Percentiles rank a stretch among this genome's conserved stretches.
Conservation (phyloP, 176 grass and related monocot genomes). For the Carex cristatella region DNA sequence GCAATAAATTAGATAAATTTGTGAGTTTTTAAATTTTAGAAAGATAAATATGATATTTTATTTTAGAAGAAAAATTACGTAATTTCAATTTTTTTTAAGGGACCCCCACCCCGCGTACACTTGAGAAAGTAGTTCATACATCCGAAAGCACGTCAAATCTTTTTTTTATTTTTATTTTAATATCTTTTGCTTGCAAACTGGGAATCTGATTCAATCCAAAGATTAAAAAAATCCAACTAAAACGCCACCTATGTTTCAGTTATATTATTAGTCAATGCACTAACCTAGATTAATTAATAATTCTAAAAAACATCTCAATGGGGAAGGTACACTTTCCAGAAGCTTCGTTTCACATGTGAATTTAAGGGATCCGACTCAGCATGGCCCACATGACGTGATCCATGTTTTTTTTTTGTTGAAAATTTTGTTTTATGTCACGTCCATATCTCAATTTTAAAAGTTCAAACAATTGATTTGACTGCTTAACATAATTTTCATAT, state of each 20-base stretch:
- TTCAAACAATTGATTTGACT: no score
- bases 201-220: background rate
- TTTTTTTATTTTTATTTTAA: background rate
- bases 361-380: conserved; percentile 37
- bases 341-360: background rate
- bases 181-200: background rate
- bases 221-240: conserved; percentile 3
- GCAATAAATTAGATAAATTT: no score
- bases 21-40: no score
- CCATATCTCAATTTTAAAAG: no score
- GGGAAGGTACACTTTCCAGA: background rate
- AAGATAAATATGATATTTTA: no score
- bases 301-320: background rate
- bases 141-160: background rate
- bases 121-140: background rate
- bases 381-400: background rate
- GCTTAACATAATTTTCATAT: no score
- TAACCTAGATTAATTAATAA: background rate
- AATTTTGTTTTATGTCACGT: no score
- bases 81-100: no score
- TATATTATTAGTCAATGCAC: background rate
- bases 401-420: no score
- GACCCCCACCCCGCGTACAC: no score
- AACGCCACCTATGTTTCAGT: background rate
- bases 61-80: no score